Base-by-base conservation (phyloP, 1,284 basidiomycete species). In the Cryptococcus sp. region DNA sequence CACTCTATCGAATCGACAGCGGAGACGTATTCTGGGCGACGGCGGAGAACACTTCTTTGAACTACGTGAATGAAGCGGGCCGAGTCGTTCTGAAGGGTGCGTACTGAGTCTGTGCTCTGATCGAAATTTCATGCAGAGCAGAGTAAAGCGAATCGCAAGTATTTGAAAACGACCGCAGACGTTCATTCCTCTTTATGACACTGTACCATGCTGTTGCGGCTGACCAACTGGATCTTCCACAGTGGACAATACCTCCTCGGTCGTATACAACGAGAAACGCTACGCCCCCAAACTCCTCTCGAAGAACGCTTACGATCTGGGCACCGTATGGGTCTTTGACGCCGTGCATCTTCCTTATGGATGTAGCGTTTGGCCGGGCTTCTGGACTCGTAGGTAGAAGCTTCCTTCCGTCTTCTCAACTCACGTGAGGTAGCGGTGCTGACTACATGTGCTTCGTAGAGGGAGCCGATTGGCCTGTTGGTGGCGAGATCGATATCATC, bases 41-140 rank as follows among this genome's bases (percentile, higher is more conserved):
- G 4, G 47, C 69, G 5, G 25, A 55, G 23, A 77, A 76, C 63
- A 70, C 71, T 41, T 76, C 76, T 16, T 67, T 82, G 25, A 65
- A 80, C 47, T 77, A 73, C 50, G 67, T 91, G 60, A 92, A 90
- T 69, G 71, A 72, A 25, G 83, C 81, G 16, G 88, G 88, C 20
- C 84, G 89, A 72, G 86, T 86, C 10, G 78, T 94, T 60, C 88
- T 95, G 86, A 83, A 85, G 53, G 87, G 93, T 52, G 87, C 90
- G 87, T 67, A 41, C 17, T 22, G 4, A n/a, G 22, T 23, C n/a
- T 41, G 3, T 43, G 39, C 13, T 20, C 7, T 30, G 3, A 5
- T 43, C 41, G 16, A n/a, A n/a, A n/a, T n/a, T n/a, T n/a, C n/a
- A 30, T 52, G 11, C 38, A 16, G 4, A 25, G 6, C 35, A 13